Evolutionary conservation across 345 rosid genomes (phyloP), one percentile per base, ranked within the genome.

Genomic region (Eucalyptus virginea): DNA sequence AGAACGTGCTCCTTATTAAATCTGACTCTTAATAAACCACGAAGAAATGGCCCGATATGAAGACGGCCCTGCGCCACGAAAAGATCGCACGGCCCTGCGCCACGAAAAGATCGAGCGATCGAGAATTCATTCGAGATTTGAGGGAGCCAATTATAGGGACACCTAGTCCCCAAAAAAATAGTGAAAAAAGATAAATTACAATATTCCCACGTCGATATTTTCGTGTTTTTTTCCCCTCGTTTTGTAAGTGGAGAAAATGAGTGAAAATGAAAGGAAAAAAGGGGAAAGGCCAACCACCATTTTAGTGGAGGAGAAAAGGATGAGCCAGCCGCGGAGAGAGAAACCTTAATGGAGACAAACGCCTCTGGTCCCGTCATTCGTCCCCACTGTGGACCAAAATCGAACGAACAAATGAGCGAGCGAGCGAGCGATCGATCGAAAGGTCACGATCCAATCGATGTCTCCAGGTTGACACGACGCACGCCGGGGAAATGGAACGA

Each of bases 261-360:
- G 42, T 72, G 89, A 50, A 52, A 88, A 88, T 88, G 85, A 49
- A 37, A 10, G 30, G 26, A 50, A 40, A 28, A 15, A 4, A 32
- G 23, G 24, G 23, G 13, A 19, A 10, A 37, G 81, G 88, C 92
- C 93, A 92, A 89, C 93, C 5, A 91, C 91, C 89, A 56, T 51
- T 40, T 88, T 50, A 88, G 93, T 90, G 93, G 92, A 87, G 87
- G 77, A 81, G 86, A 88, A 77, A 90, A 32, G 48, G 88, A 49
- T 6, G 34, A 62, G 34, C 72, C 24, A 21, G 58, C 58, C 58
- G 58, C 11, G 26, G 90, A 89, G 83, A 89, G 89, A 88, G 91
- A 92, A 91, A 93, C 92, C 94, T 92, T 91, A 94, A 93, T 91
- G 93, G 89, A 65, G 93, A 89, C 92, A 89, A 89, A 80, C 83